Base-by-base conservation (phyloP, 352 stramenopile genomes). In the Globisporangium canariense region DNA sequence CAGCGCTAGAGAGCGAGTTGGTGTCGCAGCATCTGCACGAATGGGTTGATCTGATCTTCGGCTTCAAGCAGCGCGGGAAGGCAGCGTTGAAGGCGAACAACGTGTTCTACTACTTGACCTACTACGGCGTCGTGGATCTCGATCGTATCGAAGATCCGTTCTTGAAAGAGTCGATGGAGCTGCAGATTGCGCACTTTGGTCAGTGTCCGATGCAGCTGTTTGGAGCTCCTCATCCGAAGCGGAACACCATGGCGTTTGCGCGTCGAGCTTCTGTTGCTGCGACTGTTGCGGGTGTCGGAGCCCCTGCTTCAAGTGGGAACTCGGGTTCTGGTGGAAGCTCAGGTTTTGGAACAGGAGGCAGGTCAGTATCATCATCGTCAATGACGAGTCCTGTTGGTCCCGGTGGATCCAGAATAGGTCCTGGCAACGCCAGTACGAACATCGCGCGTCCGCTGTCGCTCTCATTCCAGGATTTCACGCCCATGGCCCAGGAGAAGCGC, bases 1-100 rank as follows among this genome's bases (percentile, higher is more conserved):
- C 93, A 30, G 97, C 98, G 22, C 84, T 99, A 9, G 98, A 99
- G 70, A 99, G 95, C 72, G 97, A 99, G 22, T 89, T 98, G 68
- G 98, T 99, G 0, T 99, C 96, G 36, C 80, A 83, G 38, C 86
- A 99, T 76, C 76, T 99, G 22, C 97, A 99, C 74, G 77, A 91
- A 64, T 99, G 98, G 98, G 89, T 99, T 30, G 98, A 99, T 77
- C 86, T 99, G 9, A 97, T 99, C 22, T 99, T 99, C 77, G 98
- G 98, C 9, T 99, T 87, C 77, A 99, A 99, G 67, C 98, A 99
- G 74, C 81, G 91, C 18, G 96, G 98, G 22, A 81, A 93, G 67
- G 93, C 88, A 34, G 97, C 97, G 4, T 71, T 97, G n/a, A 79
- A 96, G 46, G 94, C 93, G 0, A 88, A 98, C 66, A 99, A 99